phyloP scores from a whole-genome alignment of 108 stramenopile genomes.

The Nitzschia putrida region DNA sequence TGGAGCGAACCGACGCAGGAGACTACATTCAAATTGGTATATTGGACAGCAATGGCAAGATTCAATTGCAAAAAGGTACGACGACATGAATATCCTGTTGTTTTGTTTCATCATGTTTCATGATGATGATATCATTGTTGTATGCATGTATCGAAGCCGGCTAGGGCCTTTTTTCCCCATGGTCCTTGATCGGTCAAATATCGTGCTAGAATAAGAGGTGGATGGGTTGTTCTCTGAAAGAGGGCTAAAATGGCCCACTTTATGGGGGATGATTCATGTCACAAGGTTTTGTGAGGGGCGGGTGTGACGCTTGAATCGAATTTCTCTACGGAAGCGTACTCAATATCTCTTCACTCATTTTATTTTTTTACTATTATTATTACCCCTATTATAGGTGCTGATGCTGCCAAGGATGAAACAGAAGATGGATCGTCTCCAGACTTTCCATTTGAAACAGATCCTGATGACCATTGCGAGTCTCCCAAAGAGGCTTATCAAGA shows the following conservation, averaged over 20 bases:
- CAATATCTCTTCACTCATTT: constrained; percentile 57
- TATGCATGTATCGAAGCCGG: constrained; percentile 71
- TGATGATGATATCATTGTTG: too few species aligned
- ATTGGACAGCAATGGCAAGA: constrained; percentile 21
- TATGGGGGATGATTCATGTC: background rate
- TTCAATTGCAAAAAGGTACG: constrained; percentile 22
- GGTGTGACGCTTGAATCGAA: constrained; percentile 64
- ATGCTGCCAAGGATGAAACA: background rate
- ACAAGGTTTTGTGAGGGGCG: constrained; percentile 23
- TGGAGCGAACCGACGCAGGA: constrained; percentile 48
- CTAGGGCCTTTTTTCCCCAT: constrained; percentile 18
- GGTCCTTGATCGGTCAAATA: constrained; percentile 49
- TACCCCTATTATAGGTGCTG: background rate
- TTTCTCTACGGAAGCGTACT: constrained; percentile 54
- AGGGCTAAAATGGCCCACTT: constrained; percentile 13
- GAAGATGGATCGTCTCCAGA: constrained; percentile 4
- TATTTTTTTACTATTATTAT: background rate
- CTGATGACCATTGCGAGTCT: constrained; percentile 96
- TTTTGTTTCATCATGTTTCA: too few species aligned
- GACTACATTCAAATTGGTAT: constrained; percentile 48
- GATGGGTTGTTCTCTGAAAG: background rate
- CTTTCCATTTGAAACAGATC: constrained; percentile 80
- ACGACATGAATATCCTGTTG: too few species aligned
- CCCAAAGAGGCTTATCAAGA: constrained; percentile 88
- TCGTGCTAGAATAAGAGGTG: constrained; percentile 43